phyloP scores from a whole-genome alignment of 2,329 filamentous ascomycete genomes.

The Coniochaeta pulveracea region DNA sequence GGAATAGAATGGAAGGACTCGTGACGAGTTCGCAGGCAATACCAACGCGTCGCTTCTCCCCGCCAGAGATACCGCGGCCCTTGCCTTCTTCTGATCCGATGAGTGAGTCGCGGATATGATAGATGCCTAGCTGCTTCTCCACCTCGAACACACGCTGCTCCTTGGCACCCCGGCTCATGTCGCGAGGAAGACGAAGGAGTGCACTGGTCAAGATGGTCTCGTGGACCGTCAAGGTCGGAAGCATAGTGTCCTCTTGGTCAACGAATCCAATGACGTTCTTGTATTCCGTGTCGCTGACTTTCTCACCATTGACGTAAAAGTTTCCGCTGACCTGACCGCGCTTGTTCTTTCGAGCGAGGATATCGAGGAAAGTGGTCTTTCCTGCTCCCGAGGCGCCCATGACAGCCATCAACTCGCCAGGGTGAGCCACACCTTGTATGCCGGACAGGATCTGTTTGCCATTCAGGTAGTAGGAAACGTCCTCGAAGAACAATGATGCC shows the following conservation, averaged over 20 bases:
- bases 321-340: conserved; percentile 66
- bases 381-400: conserved; percentile 97
- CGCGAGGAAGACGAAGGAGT: conserved; percentile 76
- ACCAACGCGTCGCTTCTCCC: conserved; percentile 89
- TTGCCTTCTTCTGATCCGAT: conserved; percentile 94
- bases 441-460: conserved; percentile 74
- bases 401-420: conserved; percentile 92
- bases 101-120: conserved; percentile 85
- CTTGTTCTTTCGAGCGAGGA: conserved; percentile 94
- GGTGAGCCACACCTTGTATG: conserved; percentile 78
- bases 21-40: conserved; percentile 98
- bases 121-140: conserved; percentile 89
- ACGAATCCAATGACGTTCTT: conserved; percentile 92
- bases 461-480: conserved; percentile 77
- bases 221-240: conserved; percentile 91
- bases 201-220: conserved; percentile 96
- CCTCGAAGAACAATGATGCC: conserved; percentile 76
- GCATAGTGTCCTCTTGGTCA: conserved; percentile 95
- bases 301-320: conserved; percentile 90
- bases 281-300: conserved; percentile 73
- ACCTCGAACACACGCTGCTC: conserved; percentile 87
- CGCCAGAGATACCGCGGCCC: conserved; percentile 90
- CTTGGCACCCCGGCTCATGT: conserved; percentile 83
- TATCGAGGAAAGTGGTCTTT: conserved; percentile 95
- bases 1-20: conserved; percentile 90